Conservation (phyloP, 1,284 basidiomycete species). For the Sparassis latifolia region DNA sequence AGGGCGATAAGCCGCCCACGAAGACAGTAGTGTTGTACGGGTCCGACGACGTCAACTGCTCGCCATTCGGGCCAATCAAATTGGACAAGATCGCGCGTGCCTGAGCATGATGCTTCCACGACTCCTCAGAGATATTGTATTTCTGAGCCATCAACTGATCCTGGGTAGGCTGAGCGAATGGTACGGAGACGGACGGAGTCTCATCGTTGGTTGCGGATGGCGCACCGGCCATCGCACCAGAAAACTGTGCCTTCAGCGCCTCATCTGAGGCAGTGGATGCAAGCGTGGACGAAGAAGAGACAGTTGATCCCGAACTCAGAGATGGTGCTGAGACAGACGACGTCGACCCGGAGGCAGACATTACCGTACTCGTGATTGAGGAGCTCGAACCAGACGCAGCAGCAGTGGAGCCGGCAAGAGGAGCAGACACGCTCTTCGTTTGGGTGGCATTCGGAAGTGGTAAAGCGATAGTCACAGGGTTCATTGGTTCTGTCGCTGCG, state of each 20-base stretch:
- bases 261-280: slow-evolving; percentile 46
- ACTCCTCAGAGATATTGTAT: slow-evolving; percentile 62
- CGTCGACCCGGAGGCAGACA: slow-evolving; percentile 45
- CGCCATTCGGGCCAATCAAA: slow-evolving; percentile 76
- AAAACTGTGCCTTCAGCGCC: slow-evolving; percentile 32
- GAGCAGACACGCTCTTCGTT: slow-evolving; percentile 58
- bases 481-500: slow-evolving; percentile 23
- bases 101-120: slow-evolving; percentile 77
- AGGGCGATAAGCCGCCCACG: slow-evolving; percentile 79
- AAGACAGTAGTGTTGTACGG: slow-evolving; percentile 93
- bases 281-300: slow-evolving; percentile 37
- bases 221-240: slow-evolving; percentile 20
- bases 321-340: slow-evolving; percentile 53
- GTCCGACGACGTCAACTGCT: slow-evolving; percentile 78
- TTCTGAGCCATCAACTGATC: slow-evolving; percentile 38
- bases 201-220: slow-evolving; percentile 10
- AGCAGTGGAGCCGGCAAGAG: slow-evolving; percentile 45
- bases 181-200: slow-evolving; percentile 33
- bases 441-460: slow-evolving; percentile 38
- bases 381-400: slow-evolving; percentile 21
- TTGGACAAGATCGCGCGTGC: slow-evolving; percentile 75
- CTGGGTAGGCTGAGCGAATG: slow-evolving; percentile 34
- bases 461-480: slow-evolving; percentile 38
- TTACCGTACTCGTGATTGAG: slow-evolving; percentile 30
- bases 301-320: slow-evolving; percentile 48